Evolutionary conservation across 2,329 filamentous ascomycete genomes (phyloP).

Genomic region (Calonectria crousiana): DNA sequence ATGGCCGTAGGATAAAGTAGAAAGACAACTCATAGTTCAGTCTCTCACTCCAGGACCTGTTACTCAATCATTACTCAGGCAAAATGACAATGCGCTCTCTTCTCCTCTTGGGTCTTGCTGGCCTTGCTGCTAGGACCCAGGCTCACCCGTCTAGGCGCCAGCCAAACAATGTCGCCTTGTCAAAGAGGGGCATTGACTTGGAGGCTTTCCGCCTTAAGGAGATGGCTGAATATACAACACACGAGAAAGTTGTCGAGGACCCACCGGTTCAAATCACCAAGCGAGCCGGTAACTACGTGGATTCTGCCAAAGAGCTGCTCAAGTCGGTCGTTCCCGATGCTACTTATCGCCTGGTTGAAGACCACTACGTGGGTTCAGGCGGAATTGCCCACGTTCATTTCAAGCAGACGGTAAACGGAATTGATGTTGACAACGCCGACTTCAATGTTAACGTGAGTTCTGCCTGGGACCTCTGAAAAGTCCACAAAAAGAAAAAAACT

Average conservation of each 20-base stretch:
- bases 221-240: constrained; percentile 45
- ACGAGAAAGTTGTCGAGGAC: constrained; percentile 34
- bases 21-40: background rate
- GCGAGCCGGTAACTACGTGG: constrained; percentile 53
- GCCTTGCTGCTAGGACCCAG: constrained; percentile 46
- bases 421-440: constrained; percentile 72
- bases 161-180: constrained; percentile 33
- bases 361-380: constrained; percentile 67
- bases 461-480: fast-evolving
- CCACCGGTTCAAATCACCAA: constrained; percentile 39
- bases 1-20: background rate
- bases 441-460: constrained; percentile 70
- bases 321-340: constrained; percentile 51
- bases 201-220: constrained; percentile 48
- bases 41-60: background rate
- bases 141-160: constrained; percentile 48
- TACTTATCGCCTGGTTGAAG: constrained; percentile 63
- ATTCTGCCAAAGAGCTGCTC: constrained; percentile 59
- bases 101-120: constrained; percentile 49
- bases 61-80: background rate
- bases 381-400: constrained; percentile 70
- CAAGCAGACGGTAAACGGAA: constrained; percentile 68
- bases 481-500: background rate
- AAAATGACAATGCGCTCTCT: constrained; percentile 48
- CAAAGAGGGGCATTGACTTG: constrained; percentile 49